These are phyloP conservation scores for Ophiostoma triangulosporum DNA, from an alignment of 2,329 filamentous ascomycete species.

Conservation along the genomic window DNA sequence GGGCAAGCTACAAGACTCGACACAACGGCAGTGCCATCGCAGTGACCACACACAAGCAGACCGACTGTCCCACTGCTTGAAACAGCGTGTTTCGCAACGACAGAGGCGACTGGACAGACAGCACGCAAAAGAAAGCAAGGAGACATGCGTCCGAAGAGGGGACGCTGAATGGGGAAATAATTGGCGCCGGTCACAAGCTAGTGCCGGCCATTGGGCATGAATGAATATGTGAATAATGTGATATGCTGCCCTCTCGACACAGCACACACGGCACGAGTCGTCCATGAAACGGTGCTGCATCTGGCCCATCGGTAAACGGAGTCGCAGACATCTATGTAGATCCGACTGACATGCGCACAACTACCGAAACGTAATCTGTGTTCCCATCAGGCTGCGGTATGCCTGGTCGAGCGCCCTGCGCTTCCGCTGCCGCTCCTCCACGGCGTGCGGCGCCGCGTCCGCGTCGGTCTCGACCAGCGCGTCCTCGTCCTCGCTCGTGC, in stretches of 20 bases:
- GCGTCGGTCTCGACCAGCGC: conserved; percentile 29
- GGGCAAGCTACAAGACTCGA: no score
- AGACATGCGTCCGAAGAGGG: neutral
- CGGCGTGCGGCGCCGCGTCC: conserved; percentile 28
- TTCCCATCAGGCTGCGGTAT: conserved; percentile 61
- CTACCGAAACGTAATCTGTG: conserved; percentile 48
- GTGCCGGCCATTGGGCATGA: neutral
- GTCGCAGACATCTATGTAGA: neutral
- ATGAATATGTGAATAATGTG: no score
- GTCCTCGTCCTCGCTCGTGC: conserved; percentile 24
- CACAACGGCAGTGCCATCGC: no score
- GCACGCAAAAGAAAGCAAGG: neutral
- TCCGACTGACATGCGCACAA: no score
- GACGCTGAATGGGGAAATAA: neutral
- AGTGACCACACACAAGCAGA: no score
- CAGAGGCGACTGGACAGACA: no score
- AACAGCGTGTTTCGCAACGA: no score
- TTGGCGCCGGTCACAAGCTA: neutral
- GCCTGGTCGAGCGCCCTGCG: conserved; percentile 68
- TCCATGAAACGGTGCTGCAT: neutral
- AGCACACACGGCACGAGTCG: no score
- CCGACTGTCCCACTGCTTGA: no score
- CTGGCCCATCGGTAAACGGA: neutral
- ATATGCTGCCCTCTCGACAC: no score
- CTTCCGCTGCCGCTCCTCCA: conserved; percentile 49